Evolutionary conservation across 768 basidiomycete species (phyloP).

Genomic region (Wakefieldia striispora): DNA sequence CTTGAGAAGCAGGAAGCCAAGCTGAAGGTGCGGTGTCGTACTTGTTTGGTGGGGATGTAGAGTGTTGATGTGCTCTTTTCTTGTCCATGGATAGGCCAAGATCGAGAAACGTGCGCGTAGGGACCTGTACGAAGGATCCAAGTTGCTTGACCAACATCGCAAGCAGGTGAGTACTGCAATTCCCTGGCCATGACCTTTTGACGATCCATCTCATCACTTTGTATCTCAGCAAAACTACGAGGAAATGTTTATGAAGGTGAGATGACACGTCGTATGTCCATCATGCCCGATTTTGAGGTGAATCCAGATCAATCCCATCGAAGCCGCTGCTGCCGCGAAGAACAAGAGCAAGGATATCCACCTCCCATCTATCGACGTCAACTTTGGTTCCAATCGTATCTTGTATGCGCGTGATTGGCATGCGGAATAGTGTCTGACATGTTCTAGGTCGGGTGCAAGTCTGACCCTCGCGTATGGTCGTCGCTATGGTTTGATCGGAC

Average conservation of each 20-base stretch:
- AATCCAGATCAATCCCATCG: slow-evolving; percentile 84
- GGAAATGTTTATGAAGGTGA: slow-evolving; percentile 97
- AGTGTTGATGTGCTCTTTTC: not conserved
- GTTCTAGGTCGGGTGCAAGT: slow-evolving; percentile 71
- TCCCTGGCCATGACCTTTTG: not conserved
- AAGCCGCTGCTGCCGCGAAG: slow-evolving; percentile 71
- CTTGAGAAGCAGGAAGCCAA: slow-evolving; percentile 97
- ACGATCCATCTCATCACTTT: not conserved
- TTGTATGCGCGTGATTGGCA: slow-evolving; percentile 45
- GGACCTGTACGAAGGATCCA: slow-evolving; percentile 95
- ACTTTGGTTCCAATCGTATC: slow-evolving; percentile 93
- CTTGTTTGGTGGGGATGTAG: not conserved
- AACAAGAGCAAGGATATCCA: slow-evolving; percentile 99
- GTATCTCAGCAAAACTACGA: slow-evolving; percentile 87
- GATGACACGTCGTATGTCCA: not conserved
- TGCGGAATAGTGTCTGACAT: not conserved
- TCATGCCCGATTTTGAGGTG: not conserved
- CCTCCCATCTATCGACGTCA: slow-evolving; percentile 92
- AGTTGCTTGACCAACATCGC: slow-evolving; percentile 86
- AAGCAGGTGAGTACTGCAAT: slow-evolving; percentile 61
- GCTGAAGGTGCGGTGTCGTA: slow-evolving; percentile 55
- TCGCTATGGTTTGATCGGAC: slow-evolving; percentile 89
- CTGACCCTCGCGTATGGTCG: slow-evolving; percentile 87
- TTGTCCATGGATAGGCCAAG: slow-evolving; percentile 76
- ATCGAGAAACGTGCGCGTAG: slow-evolving; percentile 92